Evolutionary conservation across 1,139 yeast genomes (phyloP).

Genomic region (Saccharomyces hybrid): DNA sequence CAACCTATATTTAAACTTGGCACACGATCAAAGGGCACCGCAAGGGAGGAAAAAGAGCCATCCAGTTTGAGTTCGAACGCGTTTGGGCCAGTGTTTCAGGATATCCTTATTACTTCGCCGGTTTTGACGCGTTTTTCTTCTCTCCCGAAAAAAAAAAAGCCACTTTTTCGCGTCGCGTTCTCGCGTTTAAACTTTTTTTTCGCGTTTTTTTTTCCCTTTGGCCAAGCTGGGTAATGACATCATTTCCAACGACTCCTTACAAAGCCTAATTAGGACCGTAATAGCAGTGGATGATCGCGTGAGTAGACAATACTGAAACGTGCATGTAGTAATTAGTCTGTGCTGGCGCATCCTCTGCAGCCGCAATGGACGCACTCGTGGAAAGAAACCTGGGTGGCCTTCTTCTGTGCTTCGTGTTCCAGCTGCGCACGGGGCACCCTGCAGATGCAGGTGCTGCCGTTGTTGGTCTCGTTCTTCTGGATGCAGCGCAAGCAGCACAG

Average conservation of each 20-base stretch:
- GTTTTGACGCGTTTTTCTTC: neutral
- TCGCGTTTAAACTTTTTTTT: too few species aligned
- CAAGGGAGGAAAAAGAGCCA: neutral
- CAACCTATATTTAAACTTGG: neutral
- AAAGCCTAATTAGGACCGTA: neutral
- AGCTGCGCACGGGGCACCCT: slow-evolving; percentile 64
- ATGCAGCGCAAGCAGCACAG: slow-evolving; percentile 81
- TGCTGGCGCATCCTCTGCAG: slow-evolving; percentile 33
- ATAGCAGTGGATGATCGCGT: neutral
- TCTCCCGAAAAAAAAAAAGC: neutral
- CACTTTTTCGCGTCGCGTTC: neutral
- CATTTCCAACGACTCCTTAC: neutral
- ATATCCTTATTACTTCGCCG: neutral
- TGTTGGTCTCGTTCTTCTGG: slow-evolving; percentile 52
- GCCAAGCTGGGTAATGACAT: neutral
- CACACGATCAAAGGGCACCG: neutral
- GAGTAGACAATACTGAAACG: neutral
- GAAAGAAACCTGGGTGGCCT: slow-evolving; percentile 25
- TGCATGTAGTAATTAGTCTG: slow-evolving; percentile 37
- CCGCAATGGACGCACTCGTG: slow-evolving; percentile 81
- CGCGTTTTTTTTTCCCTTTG: too few species aligned
- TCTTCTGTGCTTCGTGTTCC: slow-evolving; percentile 31
- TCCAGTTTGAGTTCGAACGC: neutral
- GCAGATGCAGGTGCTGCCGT: slow-evolving; percentile 70
- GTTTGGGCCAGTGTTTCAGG: neutral